Conservation (phyloP, 768 basidiomycete genomes). For the Auricularia sp. region DNA sequence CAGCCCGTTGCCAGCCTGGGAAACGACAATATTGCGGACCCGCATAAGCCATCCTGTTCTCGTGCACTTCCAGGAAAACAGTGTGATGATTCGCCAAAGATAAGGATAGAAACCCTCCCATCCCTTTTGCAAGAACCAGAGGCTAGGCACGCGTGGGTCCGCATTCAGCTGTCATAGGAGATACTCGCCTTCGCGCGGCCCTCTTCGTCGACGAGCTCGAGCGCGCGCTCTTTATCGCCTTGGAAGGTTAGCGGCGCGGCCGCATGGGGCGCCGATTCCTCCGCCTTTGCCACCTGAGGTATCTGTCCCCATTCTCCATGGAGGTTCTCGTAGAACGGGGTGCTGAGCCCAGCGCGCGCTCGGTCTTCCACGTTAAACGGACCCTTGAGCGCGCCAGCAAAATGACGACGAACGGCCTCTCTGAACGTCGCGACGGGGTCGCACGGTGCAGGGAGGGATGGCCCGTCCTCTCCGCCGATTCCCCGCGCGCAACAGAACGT, state of each 20-base stretch:
- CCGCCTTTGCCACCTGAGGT: neutral
- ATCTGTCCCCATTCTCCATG: constrained; percentile 35
- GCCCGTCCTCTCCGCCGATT: neutral
- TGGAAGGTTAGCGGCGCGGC: neutral
- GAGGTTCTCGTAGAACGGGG: constrained; percentile 62
- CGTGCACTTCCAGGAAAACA: too few relatives aligned
- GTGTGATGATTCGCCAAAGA: too few relatives aligned
- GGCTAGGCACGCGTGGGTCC: too few relatives aligned
- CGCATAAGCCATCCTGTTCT: too few relatives aligned
- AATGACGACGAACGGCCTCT: constrained; percentile 56
- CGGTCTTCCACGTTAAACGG: constrained; percentile 75
- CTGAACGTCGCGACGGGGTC: constrained; percentile 62
- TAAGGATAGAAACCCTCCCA: too few relatives aligned
- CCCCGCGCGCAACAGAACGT: constrained; percentile 53
- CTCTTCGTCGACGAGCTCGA: neutral
- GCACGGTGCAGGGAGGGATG: neutral
- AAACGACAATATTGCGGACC: too few relatives aligned
- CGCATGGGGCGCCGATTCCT: neutral
- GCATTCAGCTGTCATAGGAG: neutral
- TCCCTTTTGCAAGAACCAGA: too few relatives aligned
- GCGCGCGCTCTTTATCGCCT: neutral
- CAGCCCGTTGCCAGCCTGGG: too few relatives aligned
- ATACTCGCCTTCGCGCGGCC: neutral
- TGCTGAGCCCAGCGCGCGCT: constrained; percentile 60
- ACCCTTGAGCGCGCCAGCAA: constrained; percentile 64